phyloP scores from a whole-genome alignment of 202 grass and related monocot species.

The Panicum hallii region DNA sequence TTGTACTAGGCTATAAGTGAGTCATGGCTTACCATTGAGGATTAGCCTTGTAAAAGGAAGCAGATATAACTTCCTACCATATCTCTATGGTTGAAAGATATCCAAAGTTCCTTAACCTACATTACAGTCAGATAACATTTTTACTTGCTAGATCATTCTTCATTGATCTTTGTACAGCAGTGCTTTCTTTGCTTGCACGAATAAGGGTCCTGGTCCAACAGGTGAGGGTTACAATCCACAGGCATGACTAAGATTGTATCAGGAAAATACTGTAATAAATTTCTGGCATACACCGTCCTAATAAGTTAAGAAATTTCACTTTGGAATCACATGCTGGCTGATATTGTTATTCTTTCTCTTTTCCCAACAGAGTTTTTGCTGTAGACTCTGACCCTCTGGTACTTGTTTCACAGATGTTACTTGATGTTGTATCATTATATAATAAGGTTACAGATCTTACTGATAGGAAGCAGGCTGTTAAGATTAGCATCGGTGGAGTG shows the following conservation, averaged over 20 bases:
- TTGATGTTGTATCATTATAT: conserved; percentile 74
- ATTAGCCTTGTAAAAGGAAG: neutral
- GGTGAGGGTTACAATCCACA: conserved; percentile 49
- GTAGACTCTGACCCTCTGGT: conserved; percentile 30
- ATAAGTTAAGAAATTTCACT: conserved; percentile 24
- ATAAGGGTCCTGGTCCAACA: conserved; percentile 83
- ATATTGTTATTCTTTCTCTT: conserved; percentile 28
- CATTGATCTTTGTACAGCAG: conserved; percentile 61
- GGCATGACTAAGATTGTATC: conserved; percentile 31
- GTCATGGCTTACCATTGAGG: neutral
- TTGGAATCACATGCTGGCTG: conserved; percentile 30
- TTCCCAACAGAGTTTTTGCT: conserved; percentile 36
- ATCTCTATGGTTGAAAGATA: conserved; percentile 2
- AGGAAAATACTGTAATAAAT: conserved; percentile 11
- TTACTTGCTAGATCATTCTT: conserved; percentile 95
- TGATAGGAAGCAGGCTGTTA: conserved; percentile 76
- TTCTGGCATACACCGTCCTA: neutral
- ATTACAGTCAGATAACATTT: conserved; percentile 82
- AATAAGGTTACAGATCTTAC: conserved; percentile 80
- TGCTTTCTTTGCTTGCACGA: conserved; percentile 79
- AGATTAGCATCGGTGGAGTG: conserved; percentile 66
- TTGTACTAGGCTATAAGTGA: neutral
- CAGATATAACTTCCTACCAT: neutral
- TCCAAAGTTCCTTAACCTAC: conserved; percentile 57
- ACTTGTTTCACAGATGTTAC: conserved; percentile 67